Evolutionary conservation across 257 asterid species (phyloP).

Genomic region (Lantana camara): DNA sequence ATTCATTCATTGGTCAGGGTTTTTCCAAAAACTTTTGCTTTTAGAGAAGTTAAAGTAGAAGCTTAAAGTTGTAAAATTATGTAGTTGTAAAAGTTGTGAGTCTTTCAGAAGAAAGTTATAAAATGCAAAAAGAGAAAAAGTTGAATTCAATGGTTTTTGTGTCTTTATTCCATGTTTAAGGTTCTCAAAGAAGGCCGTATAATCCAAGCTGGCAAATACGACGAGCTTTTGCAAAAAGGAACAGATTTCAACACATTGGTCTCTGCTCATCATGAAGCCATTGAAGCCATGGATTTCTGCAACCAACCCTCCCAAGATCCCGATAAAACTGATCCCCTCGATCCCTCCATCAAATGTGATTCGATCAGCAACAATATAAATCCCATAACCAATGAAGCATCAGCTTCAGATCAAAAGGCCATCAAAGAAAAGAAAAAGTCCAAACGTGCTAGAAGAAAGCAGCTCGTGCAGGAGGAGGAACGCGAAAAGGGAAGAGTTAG

Average conservation of each 20-base stretch:
- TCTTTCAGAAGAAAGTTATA: too few species aligned
- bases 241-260: conserved; percentile 88
- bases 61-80: too few species aligned
- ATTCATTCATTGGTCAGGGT: too few species aligned
- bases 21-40: too few species aligned
- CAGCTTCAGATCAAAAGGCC: conserved; percentile 73
- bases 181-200: conserved; percentile 93
- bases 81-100: too few species aligned
- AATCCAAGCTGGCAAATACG: conserved; percentile 94
- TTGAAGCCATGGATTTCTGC: conserved; percentile 90
- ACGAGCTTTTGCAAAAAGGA: conserved; percentile 94
- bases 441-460: conserved; percentile 82
- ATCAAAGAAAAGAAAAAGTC: conserved; percentile 91
- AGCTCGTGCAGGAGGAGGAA: conserved; percentile 99
- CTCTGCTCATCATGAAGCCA: conserved; percentile 96
- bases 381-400: conserved; percentile 58
- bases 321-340: conserved; percentile 55
- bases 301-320: conserved; percentile 61
- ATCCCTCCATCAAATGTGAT: conserved; percentile 51
- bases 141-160: too few species aligned
- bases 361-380: conserved; percentile 56
- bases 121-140: too few species aligned
- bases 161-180: conserved; percentile 41
- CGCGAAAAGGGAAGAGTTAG: conserved; percentile 93
- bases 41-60: too few species aligned